These are phyloP conservation scores for Malassezia pachydermatis DNA, from an alignment of 1,284 basidiomycete species.

Conservation along the genomic window DNA sequence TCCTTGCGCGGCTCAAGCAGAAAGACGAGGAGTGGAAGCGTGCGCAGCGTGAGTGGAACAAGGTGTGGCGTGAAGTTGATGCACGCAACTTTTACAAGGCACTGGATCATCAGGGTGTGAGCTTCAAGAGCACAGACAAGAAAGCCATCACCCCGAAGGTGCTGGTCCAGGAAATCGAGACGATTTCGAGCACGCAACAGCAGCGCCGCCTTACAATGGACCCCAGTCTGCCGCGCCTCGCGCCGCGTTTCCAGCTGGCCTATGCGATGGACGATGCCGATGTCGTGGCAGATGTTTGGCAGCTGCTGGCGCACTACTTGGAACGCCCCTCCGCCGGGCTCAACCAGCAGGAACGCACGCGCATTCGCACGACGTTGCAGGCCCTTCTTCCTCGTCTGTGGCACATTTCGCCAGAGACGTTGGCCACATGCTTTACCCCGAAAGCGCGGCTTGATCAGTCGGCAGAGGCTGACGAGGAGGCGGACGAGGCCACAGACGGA, in stretches of 20 bases:
- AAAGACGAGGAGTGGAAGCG: slow-evolving; percentile 97
- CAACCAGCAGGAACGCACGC: slow-evolving; percentile 65
- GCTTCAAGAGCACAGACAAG: slow-evolving; percentile 92
- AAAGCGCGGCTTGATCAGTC: slow-evolving; percentile 23
- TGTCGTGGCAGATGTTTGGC: slow-evolving; percentile 76
- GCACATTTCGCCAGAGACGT: slow-evolving; percentile 60
- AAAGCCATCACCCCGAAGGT: slow-evolving; percentile 83
- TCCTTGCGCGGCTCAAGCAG: slow-evolving; percentile 76
- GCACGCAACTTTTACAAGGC: slow-evolving; percentile 85
- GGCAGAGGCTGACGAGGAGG: slow-evolving; percentile 47
- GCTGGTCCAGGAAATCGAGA: slow-evolving; percentile 79
- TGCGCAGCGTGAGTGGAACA: slow-evolving; percentile 87
- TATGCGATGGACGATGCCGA: slow-evolving; percentile 68
- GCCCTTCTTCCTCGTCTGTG: slow-evolving; percentile 74
- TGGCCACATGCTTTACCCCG: slow-evolving; percentile 32
- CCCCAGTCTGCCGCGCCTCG: slow-evolving; percentile 33
- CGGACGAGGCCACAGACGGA: slow-evolving; percentile 14
- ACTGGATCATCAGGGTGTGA: slow-evolving; percentile 87
- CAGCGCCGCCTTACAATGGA: slow-evolving; percentile 37
- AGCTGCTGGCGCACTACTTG: slow-evolving; percentile 78
- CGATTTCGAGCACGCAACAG: slow-evolving; percentile 64
- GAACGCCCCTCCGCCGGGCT: slow-evolving; percentile 63
- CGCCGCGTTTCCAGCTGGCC: slow-evolving; percentile 59
- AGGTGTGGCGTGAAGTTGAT: slow-evolving; percentile 93
- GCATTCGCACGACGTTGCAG: slow-evolving; percentile 74